Evolutionary conservation across 768 basidiomycete species (phyloP).

Genomic region (Rhodotorula taiwanensis): DNA sequence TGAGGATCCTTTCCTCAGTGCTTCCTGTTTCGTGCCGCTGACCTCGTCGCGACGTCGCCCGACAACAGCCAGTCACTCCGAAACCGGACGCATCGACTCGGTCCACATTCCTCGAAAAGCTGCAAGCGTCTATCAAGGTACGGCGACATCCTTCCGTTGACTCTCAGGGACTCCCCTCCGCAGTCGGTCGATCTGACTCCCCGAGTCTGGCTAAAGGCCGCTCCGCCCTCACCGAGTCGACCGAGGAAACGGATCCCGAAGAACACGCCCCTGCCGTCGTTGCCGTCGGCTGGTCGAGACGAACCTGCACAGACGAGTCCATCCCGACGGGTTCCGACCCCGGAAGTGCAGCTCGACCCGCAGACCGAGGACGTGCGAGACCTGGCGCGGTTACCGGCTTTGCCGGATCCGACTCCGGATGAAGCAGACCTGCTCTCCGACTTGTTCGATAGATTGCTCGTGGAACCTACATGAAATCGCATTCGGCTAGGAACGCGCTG

Average conservation of each 20-base stretch:
- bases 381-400: background rate
- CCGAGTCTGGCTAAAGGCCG: background rate
- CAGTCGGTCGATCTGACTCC: background rate
- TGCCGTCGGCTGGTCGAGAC: background rate
- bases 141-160: too few relatives aligned
- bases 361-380: too few relatives aligned
- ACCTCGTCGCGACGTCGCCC: background rate
- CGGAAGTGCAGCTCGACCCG: too few relatives aligned
- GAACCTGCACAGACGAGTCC: background rate
- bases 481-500: too few relatives aligned
- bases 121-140: slow-evolving; percentile 16
- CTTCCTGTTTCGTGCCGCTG: background rate
- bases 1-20: too few relatives aligned
- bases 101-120: slow-evolving; percentile 18
- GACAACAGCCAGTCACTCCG: background rate
- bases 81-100: rapidly evolving
- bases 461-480: too few relatives aligned
- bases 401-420: background rate
- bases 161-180: too few relatives aligned
- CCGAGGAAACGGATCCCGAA: background rate
- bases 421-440: too few relatives aligned
- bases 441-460: background rate
- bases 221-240: background rate
- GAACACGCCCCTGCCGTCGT: background rate
- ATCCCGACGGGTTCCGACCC: too few relatives aligned